Evolutionary conservation across 2,329 filamentous ascomycete species (phyloP).

Genomic region (Cytospora chrysosperma): DNA sequence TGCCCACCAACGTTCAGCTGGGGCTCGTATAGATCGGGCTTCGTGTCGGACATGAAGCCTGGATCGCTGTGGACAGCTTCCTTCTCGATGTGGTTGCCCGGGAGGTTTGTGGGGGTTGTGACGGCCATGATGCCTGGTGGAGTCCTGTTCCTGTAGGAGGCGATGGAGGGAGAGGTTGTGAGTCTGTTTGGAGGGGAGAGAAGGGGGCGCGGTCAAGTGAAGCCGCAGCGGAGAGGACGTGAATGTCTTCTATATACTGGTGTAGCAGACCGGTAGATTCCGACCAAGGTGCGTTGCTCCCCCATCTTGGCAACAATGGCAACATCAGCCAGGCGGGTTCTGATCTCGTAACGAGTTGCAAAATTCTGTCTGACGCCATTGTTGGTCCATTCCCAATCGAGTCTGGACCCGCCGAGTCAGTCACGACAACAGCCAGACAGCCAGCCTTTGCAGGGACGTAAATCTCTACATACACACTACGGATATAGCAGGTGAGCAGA

Average conservation of each 20-base stretch:
- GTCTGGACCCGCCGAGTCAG: conserved; percentile 15
- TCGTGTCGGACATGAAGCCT: conserved; percentile 22
- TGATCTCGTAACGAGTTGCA: conserved; percentile 21
- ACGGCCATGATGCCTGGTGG: conserved; percentile 9
- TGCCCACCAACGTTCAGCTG: conserved; percentile 24
- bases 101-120: background rate
- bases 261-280: too few relatives aligned
- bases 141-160: too few relatives aligned
- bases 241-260: background rate
- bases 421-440: too few relatives aligned
- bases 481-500: background rate
- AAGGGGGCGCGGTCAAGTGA: background rate
- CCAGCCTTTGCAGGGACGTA: too few relatives aligned
- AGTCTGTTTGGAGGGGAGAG: background rate
- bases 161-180: background rate
- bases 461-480: too few relatives aligned
- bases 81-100: conserved; percentile 19
- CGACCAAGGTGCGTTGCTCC: too few relatives aligned
- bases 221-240: background rate
- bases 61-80: conserved; percentile 19
- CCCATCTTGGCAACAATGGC: background rate
- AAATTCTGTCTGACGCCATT: conserved; percentile 24
- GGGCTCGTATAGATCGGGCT: conserved; percentile 12
- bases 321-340: background rate
- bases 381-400: conserved; percentile 15